A percentile compares a stretch with the other conserved stretches of the same genome.
phyloP scores from a whole-genome alignment of 345 rosid species.

The Bruguiera gymnorhiza region DNA sequence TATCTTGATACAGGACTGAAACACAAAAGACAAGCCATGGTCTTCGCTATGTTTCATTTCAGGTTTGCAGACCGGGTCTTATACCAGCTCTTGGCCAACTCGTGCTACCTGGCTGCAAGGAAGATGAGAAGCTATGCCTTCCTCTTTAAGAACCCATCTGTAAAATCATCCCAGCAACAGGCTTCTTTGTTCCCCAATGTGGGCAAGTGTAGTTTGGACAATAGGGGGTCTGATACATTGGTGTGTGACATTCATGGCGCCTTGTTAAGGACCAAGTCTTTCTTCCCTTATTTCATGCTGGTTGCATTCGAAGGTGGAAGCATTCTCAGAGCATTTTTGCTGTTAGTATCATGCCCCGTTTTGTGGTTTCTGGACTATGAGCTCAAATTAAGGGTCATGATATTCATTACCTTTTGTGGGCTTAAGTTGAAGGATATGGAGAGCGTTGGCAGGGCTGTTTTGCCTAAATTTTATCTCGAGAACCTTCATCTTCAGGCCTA shows the following conservation, averaged over 20 bases:
- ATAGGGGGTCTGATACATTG: constrained; percentile 32
- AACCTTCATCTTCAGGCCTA: constrained; percentile 59
- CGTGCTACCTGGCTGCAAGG: constrained; percentile 59
- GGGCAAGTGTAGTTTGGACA: constrained; percentile 29
- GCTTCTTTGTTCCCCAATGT: constrained; percentile 17
- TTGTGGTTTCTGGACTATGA: constrained; percentile 57
- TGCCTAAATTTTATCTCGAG: constrained; percentile 92
- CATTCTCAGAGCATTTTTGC: constrained; percentile 57
- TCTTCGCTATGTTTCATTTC: constrained; percentile 44
- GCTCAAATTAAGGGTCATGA: constrained; percentile 47
- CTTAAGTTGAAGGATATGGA: constrained; percentile 54
- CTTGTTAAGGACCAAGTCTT: constrained; percentile 49
- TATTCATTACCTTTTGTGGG: constrained; percentile 76
- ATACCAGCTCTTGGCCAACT: constrained; percentile 56
- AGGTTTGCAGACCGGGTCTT: constrained; percentile 58
- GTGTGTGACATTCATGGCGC: constrained; percentile 70
- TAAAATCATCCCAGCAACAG: constrained; percentile 33
- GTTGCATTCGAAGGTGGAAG: constrained; percentile 90
- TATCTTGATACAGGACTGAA: neutral
- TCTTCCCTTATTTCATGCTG: constrained; percentile 95
- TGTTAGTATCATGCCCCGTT: constrained; percentile 56
- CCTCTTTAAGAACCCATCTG: constrained; percentile 38
- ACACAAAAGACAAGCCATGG: constrained; percentile 36
- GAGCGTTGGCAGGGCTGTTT: constrained; percentile 64
- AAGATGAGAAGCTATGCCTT: constrained; percentile 57